Conservation (phyloP, 768 basidiomycete species). For the Holtermanniella nyarrowii region DNA sequence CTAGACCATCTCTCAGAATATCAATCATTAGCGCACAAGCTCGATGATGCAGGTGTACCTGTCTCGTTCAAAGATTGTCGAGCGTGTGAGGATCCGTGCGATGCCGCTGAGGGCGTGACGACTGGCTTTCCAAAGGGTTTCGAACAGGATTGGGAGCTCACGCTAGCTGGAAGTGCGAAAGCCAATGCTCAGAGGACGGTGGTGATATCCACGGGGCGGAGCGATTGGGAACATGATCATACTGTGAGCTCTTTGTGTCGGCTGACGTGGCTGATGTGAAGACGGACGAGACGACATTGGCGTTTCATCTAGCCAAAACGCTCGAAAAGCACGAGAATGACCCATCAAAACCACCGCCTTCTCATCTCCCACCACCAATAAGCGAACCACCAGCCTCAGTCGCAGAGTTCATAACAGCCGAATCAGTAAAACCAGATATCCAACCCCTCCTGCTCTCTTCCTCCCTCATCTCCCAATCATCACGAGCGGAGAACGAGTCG, state of each 20-base stretch:
- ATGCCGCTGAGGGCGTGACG: conserved; percentile 50
- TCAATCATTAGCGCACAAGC: conserved; percentile 36
- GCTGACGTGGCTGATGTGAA: neutral
- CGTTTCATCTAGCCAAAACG: conserved; percentile 48
- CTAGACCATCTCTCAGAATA: conserved; percentile 5
- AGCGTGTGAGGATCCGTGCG: conserved; percentile 66
- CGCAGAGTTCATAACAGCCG: conserved; percentile 51
- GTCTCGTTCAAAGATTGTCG: conserved; percentile 60
- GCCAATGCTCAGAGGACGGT: conserved; percentile 75
- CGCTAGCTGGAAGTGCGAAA: conserved; percentile 76
- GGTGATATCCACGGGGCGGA: conserved; percentile 77
- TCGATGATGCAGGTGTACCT: conserved; percentile 55
- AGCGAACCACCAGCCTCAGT: conserved; percentile 21
- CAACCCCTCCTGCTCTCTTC: conserved; percentile 69
- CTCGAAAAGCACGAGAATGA: conserved; percentile 8
- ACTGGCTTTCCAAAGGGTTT: conserved; percentile 64
- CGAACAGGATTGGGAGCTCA: conserved; percentile 64
- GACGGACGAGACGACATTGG: conserved; percentile 59
- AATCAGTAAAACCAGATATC: conserved; percentile 46
- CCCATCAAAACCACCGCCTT: conserved; percentile 3
- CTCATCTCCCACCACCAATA: conserved; percentile 7
- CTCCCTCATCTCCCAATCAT: conserved; percentile 63
- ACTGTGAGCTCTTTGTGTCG: conserved; percentile 39
- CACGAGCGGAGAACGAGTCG: conserved; percentile 56
- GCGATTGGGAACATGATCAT: conserved; percentile 78